Evolutionary conservation across 164 flowering plant species (phyloP), one percentile per base, ranked within the genome.

Genomic region (Tetrastigma voinierianum): DNA sequence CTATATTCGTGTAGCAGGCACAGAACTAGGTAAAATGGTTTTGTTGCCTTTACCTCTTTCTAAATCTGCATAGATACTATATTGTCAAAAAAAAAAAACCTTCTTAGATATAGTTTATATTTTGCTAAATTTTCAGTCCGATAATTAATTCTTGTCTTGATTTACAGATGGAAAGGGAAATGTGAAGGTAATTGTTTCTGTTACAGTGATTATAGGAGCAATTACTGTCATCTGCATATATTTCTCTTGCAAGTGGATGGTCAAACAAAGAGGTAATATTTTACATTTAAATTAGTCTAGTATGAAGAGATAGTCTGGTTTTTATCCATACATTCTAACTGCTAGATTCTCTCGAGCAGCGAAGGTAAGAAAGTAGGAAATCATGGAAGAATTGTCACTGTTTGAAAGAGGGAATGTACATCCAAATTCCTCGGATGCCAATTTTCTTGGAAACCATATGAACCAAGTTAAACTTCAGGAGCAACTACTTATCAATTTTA

Each of bases 11-110:
- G 59, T 71, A 0, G 60, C 73, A 21, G 1, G 57, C 46, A 74
- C 78, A 3, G 78, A 78, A 25, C 47, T 71, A 20, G 78, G 78
- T 78, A 72, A 43, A 14, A 32, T 32, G 40, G 40, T 32, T 7
- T 32, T 32, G 40, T 32, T 32, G 3, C 40, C 40, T 32, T 32
- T 32, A 32, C 40, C 40, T 32, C 40, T 32, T 32, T 32, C 40
- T 32, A 4, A 3, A 4, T 32, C 40, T 32, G 40, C 40, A 3
- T 32, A 3, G 40, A 32, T 32, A 32, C 40, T 32, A n/a, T n/a
- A n/a, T n/a, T n/a, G n/a, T n/a, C n/a, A n/a, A n/a, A n/a, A n/a
- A n/a, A n/a, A n/a, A n/a, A n/a, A n/a, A n/a, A n/a, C n/a, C n/a
- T n/a, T n/a, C n/a, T n/a, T n/a, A n/a, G n/a, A n/a, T n/a, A n/a